Evolutionary conservation across 2,329 filamentous ascomycete species (phyloP).

Genomic region (Rachicladosporium sp.): DNA sequence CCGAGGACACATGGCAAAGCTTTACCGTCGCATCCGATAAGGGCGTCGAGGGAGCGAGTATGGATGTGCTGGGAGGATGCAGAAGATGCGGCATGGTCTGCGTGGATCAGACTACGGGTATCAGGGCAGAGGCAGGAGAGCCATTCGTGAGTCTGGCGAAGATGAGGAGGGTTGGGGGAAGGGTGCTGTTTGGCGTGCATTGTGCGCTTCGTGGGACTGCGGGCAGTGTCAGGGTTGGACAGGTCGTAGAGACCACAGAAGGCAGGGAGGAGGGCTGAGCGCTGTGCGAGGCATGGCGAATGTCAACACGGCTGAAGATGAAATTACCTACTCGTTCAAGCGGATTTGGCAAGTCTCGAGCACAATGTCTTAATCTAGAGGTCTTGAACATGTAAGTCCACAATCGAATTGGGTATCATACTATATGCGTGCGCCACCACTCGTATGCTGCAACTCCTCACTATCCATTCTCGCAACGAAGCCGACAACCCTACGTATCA

Average conservation of each 20-base stretch:
- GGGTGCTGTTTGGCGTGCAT: slow-evolving; percentile 84
- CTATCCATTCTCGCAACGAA: slow-evolving; percentile 31
- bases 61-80: slow-evolving; percentile 70
- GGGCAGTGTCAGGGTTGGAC: not conserved
- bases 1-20: slow-evolving; percentile 65
- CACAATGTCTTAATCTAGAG: too few species aligned
- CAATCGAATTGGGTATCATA: not conserved
- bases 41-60: slow-evolving; percentile 33
- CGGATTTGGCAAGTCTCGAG: too few species aligned
- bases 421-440: slow-evolving; percentile 4
- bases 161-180: slow-evolving; percentile 69
- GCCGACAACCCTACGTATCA: slow-evolving; percentile 38
- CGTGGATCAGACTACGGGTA: slow-evolving; percentile 71
- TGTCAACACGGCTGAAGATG: too few species aligned
- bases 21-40: slow-evolving; percentile 47
- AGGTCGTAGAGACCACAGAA: too few species aligned
- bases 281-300: too few species aligned
- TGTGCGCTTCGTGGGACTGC: slow-evolving; percentile 19
- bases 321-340: too few species aligned
- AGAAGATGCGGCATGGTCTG: slow-evolving; percentile 94
- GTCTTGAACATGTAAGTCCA: too few species aligned
- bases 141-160: slow-evolving; percentile 82
- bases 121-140: slow-evolving; percentile 54
- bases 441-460: slow-evolving; percentile 6
- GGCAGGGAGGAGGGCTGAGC: too few species aligned